Evolutionary conservation across 2,329 filamentous ascomycete species (phyloP), one percentile per base, ranked within the genome.

Genomic region (Colletotrichum destructivum): DNA sequence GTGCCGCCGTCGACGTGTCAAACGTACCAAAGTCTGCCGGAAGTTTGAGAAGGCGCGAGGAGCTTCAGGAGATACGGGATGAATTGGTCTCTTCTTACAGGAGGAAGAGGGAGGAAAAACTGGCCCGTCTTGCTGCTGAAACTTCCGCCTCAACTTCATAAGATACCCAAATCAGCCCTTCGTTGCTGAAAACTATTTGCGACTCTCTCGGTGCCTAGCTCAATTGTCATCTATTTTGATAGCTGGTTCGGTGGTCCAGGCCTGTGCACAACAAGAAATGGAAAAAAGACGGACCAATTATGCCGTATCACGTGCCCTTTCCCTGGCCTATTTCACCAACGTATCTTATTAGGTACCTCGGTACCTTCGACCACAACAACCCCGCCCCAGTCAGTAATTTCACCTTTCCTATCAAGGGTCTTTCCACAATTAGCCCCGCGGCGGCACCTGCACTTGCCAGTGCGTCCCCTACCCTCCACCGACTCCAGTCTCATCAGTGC

Each of bases 1-100:
- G 77, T 13, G 81, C 81, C 13, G 73, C 75, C 0, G 82, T 81
- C 16, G 77, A 82, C 40, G 82, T 84, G 13, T 79, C 73, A 5
- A 81, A 79, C 49, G 75, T 83, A 16, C 82, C 82, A 51, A 83
- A 82, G 70, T 74, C 82, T 18, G 81, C 82, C 9, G 82, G 82
- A 46, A 84, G 82, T 72, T 74, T 84, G 63, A 77, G 79, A 65
- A 79, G 82, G 40, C 79, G 82, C n/a, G 82, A 84, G 67, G 81
- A 83, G 74, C 74, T 84, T 21, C 81, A 83, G 65, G 74, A 73
- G 56, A 77, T 78, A 18, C 77, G 82, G 26, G 76, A 81, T 18
- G 78, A 82, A 52, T 78, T 84, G 44, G 70, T 84, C 57, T 80
- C 82, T 55, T 79, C 81, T n/a, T 83, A 83, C 68, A 77, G 82